phyloP scores from a whole-genome alignment of 768 basidiomycete genomes.

The Suillus placidus region DNA sequence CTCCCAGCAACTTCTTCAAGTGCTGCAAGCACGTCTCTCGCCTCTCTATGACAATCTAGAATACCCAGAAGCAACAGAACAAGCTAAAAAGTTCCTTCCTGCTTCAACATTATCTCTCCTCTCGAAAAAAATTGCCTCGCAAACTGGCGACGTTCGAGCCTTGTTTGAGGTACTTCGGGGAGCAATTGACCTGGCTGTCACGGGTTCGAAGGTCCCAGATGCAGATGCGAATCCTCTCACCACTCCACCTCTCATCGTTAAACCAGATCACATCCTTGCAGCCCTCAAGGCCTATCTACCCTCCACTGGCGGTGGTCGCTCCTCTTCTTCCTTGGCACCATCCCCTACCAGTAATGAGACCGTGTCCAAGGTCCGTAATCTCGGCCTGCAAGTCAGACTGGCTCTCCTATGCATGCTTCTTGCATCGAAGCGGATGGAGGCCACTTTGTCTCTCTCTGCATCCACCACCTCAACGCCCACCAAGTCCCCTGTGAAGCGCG shows the following conservation, averaged over 20 bases:
- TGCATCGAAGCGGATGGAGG: constrained; percentile 62
- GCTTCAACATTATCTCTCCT: constrained; percentile 65
- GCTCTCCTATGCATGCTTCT: constrained; percentile 66
- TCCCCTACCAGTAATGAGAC: constrained; percentile 57
- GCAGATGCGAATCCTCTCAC: constrained; percentile 31
- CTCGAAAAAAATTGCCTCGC: constrained; percentile 77
- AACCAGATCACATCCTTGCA: constrained; percentile 68
- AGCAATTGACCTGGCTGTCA: constrained; percentile 73
- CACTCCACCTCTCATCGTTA: constrained; percentile 47
- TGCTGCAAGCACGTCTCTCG: constrained; percentile 66
- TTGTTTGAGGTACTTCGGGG: constrained; percentile 80
- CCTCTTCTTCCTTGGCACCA: constrained; percentile 22
- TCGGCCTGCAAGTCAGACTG: constrained; percentile 76
- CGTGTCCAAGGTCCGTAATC: constrained; percentile 62
- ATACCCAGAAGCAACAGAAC: constrained; percentile 19
- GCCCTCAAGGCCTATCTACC: constrained; percentile 76
- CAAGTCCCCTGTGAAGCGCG: constrained; percentile 56
- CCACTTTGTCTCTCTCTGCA: constrained; percentile 54
- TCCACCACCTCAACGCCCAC: constrained; percentile 36
- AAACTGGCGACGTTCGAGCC: constrained; percentile 82
- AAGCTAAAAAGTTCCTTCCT: constrained; percentile 60
- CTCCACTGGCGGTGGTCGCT: constrained; percentile 29
- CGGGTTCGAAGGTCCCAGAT: constrained; percentile 22
- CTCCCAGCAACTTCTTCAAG: constrained; percentile 66
- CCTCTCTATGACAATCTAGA: constrained; percentile 44